Percentiles rank a stretch among this genome's conserved stretches.
Evolutionary conservation across 345 rosid species (phyloP).

Genomic region (Syzygium aqueum): DNA sequence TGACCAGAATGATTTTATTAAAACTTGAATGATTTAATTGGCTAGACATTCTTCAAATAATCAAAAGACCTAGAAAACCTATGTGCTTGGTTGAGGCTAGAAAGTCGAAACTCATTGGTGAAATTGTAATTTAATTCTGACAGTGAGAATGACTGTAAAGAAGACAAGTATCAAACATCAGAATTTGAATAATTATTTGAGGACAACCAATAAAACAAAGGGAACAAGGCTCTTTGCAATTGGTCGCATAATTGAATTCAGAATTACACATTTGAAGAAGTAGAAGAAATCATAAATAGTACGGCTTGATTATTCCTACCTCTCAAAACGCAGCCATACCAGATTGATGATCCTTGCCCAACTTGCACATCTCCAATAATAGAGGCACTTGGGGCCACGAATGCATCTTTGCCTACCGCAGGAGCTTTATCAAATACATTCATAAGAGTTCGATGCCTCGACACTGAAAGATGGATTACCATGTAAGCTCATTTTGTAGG

Average conservation of each 20-base stretch:
- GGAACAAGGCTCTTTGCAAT: not conserved
- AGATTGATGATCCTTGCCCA: constrained; percentile 75
- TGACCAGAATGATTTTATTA: not conserved
- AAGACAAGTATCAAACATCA: not conserved
- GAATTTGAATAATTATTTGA: not conserved
- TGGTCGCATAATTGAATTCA: not conserved
- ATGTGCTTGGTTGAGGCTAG: not conserved
- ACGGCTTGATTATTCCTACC: constrained; percentile 31
- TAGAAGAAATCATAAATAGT: not conserved
- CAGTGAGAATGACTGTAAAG: not conserved
- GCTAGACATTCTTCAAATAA: not conserved
- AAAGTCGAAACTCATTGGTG: not conserved
- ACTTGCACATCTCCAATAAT: constrained; percentile 77
- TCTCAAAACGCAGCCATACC: constrained; percentile 96
- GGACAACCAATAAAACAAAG: not conserved
- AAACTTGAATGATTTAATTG: not conserved
- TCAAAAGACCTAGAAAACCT: not conserved
- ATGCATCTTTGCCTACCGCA: constrained; percentile 65
- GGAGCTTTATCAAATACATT: constrained; percentile 85
- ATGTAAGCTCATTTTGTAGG: not conserved
- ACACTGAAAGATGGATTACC: constrained; percentile 33
- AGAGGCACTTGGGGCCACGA: constrained; percentile 95
- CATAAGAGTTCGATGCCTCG: constrained; percentile 94
- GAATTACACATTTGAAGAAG: not conserved
- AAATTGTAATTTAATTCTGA: not conserved